phyloP scores from a whole-genome alignment of 2,329 filamentous ascomycete species.

The Exophiala calicioides region DNA sequence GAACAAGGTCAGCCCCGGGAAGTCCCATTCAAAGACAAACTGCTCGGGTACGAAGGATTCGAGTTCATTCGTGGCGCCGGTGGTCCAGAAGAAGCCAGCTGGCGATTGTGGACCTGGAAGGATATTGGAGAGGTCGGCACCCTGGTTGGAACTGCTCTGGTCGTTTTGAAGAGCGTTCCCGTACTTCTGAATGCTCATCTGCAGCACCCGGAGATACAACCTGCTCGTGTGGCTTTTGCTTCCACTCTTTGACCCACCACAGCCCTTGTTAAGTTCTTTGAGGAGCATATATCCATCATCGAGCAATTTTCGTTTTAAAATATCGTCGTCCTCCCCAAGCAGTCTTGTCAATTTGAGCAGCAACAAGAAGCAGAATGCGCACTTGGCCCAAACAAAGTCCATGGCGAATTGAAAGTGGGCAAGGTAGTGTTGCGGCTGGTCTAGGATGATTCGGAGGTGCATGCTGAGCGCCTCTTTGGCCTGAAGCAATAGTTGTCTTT shows the following conservation, averaged over 20 bases:
- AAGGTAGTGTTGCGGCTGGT: conserved; percentile 51
- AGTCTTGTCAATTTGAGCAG: conserved; percentile 56
- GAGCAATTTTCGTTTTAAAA: conserved; percentile 43
- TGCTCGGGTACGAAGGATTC: conserved; percentile 57
- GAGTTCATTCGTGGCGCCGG: conserved; percentile 47
- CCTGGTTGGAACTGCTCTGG: background rate
- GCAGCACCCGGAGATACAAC: conserved; percentile 53
- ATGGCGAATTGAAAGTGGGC: conserved; percentile 56
- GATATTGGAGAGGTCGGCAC: conserved; percentile 2
- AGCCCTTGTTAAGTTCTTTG: conserved; percentile 43
- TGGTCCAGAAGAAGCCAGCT: conserved; percentile 39
- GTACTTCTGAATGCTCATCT: conserved; percentile 54
- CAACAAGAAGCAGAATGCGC: conserved; percentile 58
- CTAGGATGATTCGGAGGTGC: conserved; percentile 53
- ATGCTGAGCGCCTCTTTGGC: conserved; percentile 55
- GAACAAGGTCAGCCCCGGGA: conserved; percentile 56
- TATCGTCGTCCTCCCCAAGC: conserved; percentile 44
- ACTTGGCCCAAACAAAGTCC: conserved; percentile 62
- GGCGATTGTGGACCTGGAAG: conserved; percentile 12
- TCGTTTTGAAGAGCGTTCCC: conserved; percentile 47
- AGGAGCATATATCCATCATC: conserved; percentile 48
- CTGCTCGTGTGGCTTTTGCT: conserved; percentile 46
- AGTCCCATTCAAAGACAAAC: conserved; percentile 61
- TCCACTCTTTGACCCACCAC: conserved; percentile 28
- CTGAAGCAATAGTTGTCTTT: conserved; percentile 51